Conservation (phyloP, 2,329 filamentous ascomycete species). For the Coniochaeta sp. region DNA sequence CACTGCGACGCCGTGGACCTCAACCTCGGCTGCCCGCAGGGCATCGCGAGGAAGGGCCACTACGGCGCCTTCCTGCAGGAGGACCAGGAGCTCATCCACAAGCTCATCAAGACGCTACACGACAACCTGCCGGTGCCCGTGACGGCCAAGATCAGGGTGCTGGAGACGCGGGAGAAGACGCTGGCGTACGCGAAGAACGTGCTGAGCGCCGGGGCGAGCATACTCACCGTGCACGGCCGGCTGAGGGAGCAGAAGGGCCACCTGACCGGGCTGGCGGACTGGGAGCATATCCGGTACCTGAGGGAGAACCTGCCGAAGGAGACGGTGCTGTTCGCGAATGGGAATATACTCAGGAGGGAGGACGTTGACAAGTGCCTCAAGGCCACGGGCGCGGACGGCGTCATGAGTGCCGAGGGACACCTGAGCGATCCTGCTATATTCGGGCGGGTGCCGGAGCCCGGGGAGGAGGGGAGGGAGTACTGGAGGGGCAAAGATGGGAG, state of each 20-base stretch:
- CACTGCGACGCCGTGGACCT: conserved; percentile 94
- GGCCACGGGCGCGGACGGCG: conserved; percentile 79
- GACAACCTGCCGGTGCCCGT: conserved; percentile 72
- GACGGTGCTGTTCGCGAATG: conserved; percentile 94
- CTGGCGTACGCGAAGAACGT: conserved; percentile 86
- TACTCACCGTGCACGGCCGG: conserved; percentile 87
- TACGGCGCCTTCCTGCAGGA: conserved; percentile 96
- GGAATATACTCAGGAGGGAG: conserved; percentile 76
- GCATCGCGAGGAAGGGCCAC: conserved; percentile 82
- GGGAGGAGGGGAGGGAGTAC: conserved; percentile 69
- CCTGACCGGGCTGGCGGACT: conserved; percentile 87
- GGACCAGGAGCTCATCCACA: conserved; percentile 74
- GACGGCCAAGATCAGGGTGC: conserved; percentile 88
- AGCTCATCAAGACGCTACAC: conserved; percentile 79
- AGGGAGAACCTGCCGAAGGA: conserved; percentile 77
- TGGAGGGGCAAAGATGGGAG: conserved; percentile 72
- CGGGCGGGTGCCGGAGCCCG: conserved; percentile 54
- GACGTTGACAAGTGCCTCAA: conserved; percentile 74
- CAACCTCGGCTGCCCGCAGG: conserved; percentile 93
- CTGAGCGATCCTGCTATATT: conserved; percentile 89
- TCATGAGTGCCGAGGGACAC: conserved; percentile 96
- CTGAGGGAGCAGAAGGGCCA: conserved; percentile 92
- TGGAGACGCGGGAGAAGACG: conserved; percentile 81
- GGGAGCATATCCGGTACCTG: conserved; percentile 75
- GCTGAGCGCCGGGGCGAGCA: conserved; percentile 79